Evolutionary conservation across 805 yeast genomes (phyloP).

Genomic region (Wickerhamomyces ciferrii): DNA sequence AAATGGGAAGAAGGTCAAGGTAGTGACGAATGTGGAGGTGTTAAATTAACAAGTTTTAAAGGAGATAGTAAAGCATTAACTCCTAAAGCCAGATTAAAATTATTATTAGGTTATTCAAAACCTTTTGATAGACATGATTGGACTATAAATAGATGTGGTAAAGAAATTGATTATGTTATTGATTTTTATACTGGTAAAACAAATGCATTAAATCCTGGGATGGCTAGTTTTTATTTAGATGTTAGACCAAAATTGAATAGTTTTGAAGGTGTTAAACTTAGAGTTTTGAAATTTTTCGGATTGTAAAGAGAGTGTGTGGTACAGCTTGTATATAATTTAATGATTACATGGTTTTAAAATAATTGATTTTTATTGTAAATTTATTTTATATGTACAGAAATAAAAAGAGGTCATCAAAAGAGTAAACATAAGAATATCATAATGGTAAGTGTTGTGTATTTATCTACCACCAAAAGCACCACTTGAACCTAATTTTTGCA

Average conservation of each 20-base stretch:
- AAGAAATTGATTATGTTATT: conserved; percentile 79
- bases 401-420: not conserved
- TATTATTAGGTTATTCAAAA: conserved; percentile 55
- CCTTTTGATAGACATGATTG: conserved; percentile 98
- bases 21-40: conserved; percentile 73
- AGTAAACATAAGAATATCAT: not conserved
- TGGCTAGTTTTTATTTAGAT: conserved; percentile 70
- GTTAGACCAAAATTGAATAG: conserved; percentile 88
- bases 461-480: conserved; percentile 33
- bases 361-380: too few relatives aligned
- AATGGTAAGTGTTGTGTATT: too few relatives aligned
- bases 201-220: conserved; percentile 35
- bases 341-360: not conserved
- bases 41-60: conserved; percentile 77
- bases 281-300: conserved; percentile 62
- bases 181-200: conserved; percentile 73
- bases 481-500: conserved; percentile 46
- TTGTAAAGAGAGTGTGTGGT: conserved; percentile 15
- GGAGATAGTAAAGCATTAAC: conserved; percentile 85
- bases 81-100: conserved; percentile 76
- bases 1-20: conserved; percentile 71
- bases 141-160: conserved; percentile 83
- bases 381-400: not conserved
- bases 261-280: conserved; percentile 72
- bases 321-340: conserved; percentile 1